Evolutionary conservation across 1,284 basidiomycete species (phyloP), one percentile per base, ranked within the genome.

Genomic region (Boletus subluridellus): DNA sequence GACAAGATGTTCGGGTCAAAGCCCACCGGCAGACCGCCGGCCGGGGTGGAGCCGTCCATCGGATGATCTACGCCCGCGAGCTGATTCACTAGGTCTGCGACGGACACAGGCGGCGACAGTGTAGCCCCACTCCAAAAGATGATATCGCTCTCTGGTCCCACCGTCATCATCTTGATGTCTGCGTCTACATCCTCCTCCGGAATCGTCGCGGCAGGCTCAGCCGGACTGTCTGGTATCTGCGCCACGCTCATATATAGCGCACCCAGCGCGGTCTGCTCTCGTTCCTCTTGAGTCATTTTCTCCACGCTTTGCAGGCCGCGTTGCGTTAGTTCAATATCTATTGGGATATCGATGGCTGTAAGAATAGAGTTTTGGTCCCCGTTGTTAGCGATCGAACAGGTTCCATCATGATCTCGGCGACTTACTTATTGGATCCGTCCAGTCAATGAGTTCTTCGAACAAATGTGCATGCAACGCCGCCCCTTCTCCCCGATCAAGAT

Each of bases 371-470:
- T 48, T 53, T 7, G 10, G n/a, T 6, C 30, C 21, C 9, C 2
- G 11, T 37, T 50, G 52, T 67, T 60, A 67, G 65, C 48, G 59
- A 62, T 70, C 62, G 62, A 60, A 55, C 48, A 35, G 21, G 46
- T 39, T 42, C 21, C 42, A 42, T 62, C 41, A 61, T 49, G 42
- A 62, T 60, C 55, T 41, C 55, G 57, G 52, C 2, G 49, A 72
- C 70, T 83, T 80, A 92, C 90, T 77, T 66, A 80, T 71, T 62
- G 89, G 89, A 68, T 92, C 90, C 66, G 77, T 78, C 89, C 89
- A 92, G 78, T 92, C 90, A 66, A 90, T 78, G 58, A 83, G 80
- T 75, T 92, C 90, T 76, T 92, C 90, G 74, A 92, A 92, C 63
- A 90, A 68, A 69, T 85, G 86, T 60, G 84, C 82, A 71, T 91